A percentile compares a stretch with the other conserved stretches of the same genome.
Conservation (phyloP, 2,329 filamentous ascomycete species). For the Cladophialophora chaetospira region DNA sequence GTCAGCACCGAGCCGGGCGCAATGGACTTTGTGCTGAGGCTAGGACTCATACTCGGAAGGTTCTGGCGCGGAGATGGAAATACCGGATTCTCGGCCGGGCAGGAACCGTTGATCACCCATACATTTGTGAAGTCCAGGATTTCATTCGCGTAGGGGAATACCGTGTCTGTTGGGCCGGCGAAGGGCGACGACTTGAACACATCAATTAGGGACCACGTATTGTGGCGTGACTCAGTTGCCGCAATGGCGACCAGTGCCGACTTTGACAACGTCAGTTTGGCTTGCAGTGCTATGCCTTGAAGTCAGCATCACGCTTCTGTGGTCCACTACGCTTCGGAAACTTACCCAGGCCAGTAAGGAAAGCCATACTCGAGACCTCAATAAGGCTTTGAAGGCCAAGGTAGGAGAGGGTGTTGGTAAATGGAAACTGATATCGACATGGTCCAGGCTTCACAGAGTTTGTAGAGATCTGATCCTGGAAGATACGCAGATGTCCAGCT, state of each 20-base stretch:
- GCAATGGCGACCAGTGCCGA: constrained; percentile 45
- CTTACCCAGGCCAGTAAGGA: constrained; percentile 37
- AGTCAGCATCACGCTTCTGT: too few relatives aligned
- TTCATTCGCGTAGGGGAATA: constrained; percentile 46
- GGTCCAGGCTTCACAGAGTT: constrained; percentile 46
- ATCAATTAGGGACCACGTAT: constrained; percentile 47
- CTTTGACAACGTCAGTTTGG: constrained; percentile 38
- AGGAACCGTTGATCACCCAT: constrained; percentile 39
- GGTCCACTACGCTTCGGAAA: too few relatives aligned
- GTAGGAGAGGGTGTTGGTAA: constrained; percentile 31
- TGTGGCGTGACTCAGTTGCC: constrained; percentile 44
- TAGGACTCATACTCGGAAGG: constrained; percentile 39
- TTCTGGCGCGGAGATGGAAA: constrained; percentile 43
- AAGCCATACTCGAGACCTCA: constrained; percentile 34
- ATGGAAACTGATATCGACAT: constrained; percentile 40
- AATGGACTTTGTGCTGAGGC: constrained; percentile 34
- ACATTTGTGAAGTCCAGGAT: constrained; percentile 43
- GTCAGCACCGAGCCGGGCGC: constrained; percentile 38
- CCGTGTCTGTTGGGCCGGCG: constrained; percentile 45
- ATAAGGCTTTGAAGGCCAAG: constrained; percentile 42
- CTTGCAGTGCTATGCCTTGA: constrained; percentile 17
- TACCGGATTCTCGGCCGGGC: constrained; percentile 41
- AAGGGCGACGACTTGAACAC: constrained; percentile 46
- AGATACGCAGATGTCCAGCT: constrained; percentile 49
- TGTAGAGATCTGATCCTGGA: constrained; percentile 47